Base-by-base conservation (phyloP, 768 basidiomycete species). In the Amanita rimosa region DNA sequence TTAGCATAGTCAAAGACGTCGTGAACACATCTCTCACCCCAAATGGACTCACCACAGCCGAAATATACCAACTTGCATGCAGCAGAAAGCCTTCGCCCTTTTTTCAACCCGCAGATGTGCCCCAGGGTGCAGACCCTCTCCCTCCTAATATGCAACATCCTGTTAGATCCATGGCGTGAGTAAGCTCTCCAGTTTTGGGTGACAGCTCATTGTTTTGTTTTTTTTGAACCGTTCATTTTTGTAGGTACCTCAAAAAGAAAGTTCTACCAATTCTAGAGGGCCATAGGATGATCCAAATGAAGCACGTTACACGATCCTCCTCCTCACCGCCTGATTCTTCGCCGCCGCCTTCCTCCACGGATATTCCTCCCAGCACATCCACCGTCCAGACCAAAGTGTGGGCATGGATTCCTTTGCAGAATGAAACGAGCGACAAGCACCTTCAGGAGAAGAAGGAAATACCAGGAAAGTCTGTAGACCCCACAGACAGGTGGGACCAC, bases 161-260 rank as follows among this genome's bases (percentile, higher is more conserved):
- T 6, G 61, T 84, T 42, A 71, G 75, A 16, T 84, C 83, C 11
- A 64, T 79, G 48, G 65, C 58, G 82, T 76, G 49, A 40, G 69
- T 64, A 16, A 17, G 14, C 11, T 14, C 16, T 31, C 37, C 40
- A 7, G 14, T 36, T 13, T 16, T n/a, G 16, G 11, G 17, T 26
- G 13, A 17, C 13, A 16, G 41, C 38, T 17, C 31, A 19, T 16
- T 16, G 14, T 45, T 9, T 26, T 39, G 17, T 16, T 16, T 13
- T 45, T 9, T 26, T 39, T 3, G 5, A 46, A 27, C 46, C 29
- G 13, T n/a, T 7, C n/a, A 29, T 19, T 24, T 13, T 24, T 13
- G 10, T 49, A 82, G 81, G 22, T 81, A 76, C 55, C 60, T 85
- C 35, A 83, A 82, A 59, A 66, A 55, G 16, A 59, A 66, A 11